Percentiles rank a stretch among this genome's conserved stretches.
Evolutionary conservation across 371 early-diverging fungal genomes (phyloP).

Genomic region (Syncephalastrum contaminatum): DNA sequence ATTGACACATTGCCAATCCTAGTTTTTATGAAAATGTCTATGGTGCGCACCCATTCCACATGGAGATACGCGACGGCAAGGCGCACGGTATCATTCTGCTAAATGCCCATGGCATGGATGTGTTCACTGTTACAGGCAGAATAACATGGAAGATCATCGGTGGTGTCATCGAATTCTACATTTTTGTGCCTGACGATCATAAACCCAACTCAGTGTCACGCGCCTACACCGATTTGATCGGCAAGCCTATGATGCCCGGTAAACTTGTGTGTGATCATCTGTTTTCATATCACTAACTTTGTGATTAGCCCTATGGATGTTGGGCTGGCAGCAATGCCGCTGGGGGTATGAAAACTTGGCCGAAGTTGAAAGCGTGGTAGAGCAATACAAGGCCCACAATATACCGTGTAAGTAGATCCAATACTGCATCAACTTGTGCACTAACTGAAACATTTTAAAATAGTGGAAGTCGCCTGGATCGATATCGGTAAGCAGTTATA

Average conservation of each 20-base stretch:
- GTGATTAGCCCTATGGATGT: conserved; percentile 25
- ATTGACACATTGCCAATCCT: not conserved
- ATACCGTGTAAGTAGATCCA: conserved; percentile 53
- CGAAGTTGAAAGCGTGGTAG: conserved; percentile 52
- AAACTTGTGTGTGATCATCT: not conserved
- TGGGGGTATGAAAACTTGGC: conserved; percentile 64
- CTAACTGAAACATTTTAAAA: not conserved
- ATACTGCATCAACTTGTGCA: no score
- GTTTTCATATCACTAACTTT: not conserved
- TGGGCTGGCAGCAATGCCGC: conserved; percentile 73
- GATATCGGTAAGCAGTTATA: conserved; percentile 51
- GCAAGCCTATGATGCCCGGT: conserved; percentile 59
- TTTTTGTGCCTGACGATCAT: conserved; percentile 54
- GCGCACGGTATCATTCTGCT: conserved; percentile 61
- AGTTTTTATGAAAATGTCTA: conserved; percentile 60
- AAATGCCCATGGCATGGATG: conserved; percentile 79
- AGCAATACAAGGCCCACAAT: conserved; percentile 42
- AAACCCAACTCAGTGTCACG: conserved; percentile 57
- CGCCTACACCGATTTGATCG: conserved; percentile 70
- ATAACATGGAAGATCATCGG: conserved; percentile 70
- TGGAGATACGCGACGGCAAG: conserved; percentile 62
- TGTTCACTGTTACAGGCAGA: conserved; percentile 47
- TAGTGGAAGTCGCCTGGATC: conserved; percentile 60
- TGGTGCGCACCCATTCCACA: conserved; percentile 72
- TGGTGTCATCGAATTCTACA: conserved; percentile 62